Conservation (phyloP, 139 green algal genomes). For the Axilococcus clingmanii region DNA sequence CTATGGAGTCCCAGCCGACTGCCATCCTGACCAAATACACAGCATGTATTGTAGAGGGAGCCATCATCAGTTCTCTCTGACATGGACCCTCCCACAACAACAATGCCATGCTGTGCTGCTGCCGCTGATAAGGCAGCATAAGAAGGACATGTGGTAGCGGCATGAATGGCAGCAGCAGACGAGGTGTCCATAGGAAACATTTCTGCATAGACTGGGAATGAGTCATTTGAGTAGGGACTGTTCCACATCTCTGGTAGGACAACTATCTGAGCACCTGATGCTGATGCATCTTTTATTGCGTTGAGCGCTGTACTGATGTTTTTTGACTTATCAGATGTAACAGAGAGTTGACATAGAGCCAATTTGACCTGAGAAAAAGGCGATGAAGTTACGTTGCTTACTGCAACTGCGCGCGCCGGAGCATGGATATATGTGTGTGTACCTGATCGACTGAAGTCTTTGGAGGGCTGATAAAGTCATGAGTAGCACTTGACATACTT, state of each 20-base stretch:
- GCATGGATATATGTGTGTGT: too few relatives aligned
- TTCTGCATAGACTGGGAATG: slow-evolving; percentile 87
- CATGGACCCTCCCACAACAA: slow-evolving; percentile 73
- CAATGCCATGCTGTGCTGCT: slow-evolving; percentile 23
- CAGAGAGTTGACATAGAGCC: slow-evolving; percentile 83
- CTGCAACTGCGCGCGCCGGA: too few relatives aligned
- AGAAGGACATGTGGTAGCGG: too few relatives aligned
- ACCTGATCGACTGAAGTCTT: too few relatives aligned
- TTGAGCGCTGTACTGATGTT: slow-evolving; percentile 67
- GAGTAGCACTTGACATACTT: too few relatives aligned
- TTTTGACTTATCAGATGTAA: slow-evolving; percentile 63
- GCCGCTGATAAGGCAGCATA: slow-evolving; percentile 22
- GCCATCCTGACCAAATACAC: slow-evolving; percentile 72
- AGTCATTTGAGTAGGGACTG: slow-evolving; percentile 94
- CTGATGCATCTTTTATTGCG: slow-evolving; percentile 58
- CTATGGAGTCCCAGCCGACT: slow-evolving; percentile 73
- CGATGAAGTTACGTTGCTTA: too few relatives aligned
- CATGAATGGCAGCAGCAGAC: slow-evolving; percentile 27
- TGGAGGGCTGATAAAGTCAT: too few relatives aligned
- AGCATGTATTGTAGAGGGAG: slow-evolving; percentile 96
- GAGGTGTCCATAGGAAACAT: too few relatives aligned
- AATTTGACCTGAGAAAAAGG: slow-evolving; percentile 68
- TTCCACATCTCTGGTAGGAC: slow-evolving; percentile 96
- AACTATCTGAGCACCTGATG: slow-evolving; percentile 56
- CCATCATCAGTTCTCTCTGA: slow-evolving; percentile 52